These are phyloP conservation scores for Calonectria montana DNA, from an alignment of 2,329 filamentous ascomycete genomes.

Conservation along the genomic window DNA sequence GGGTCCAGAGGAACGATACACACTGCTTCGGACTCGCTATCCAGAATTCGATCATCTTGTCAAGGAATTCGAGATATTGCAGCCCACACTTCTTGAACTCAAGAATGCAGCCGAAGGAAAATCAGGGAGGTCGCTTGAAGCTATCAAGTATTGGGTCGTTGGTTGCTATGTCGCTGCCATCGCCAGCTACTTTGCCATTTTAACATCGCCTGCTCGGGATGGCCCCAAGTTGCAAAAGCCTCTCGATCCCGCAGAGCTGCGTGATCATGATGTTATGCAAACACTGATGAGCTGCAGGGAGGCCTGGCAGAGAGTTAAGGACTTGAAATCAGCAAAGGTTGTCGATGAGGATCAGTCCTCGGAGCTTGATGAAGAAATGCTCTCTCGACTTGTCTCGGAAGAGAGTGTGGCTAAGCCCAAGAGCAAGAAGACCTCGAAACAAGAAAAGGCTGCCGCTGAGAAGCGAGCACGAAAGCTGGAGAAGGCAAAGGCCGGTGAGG, in stretches of 20 bases:
- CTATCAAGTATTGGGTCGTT: constrained; percentile 82
- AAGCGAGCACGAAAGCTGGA: constrained; percentile 57
- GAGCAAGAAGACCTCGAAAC: constrained; percentile 46
- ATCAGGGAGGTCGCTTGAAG: constrained; percentile 64
- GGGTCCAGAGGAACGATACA: constrained; percentile 77
- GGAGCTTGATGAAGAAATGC: constrained; percentile 38
- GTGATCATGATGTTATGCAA: constrained; percentile 92
- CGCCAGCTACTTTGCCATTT: constrained; percentile 92
- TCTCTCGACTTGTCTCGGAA: constrained; percentile 38
- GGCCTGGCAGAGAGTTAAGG: constrained; percentile 81
- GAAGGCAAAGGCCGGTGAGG: constrained; percentile 73
- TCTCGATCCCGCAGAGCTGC: constrained; percentile 80
- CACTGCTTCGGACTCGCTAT: constrained; percentile 82
- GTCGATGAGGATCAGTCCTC: constrained; percentile 46
- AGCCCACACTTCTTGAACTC: constrained; percentile 71
- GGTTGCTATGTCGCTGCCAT: constrained; percentile 88
- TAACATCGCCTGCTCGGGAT: constrained; percentile 82
- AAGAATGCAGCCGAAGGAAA: constrained; percentile 68
- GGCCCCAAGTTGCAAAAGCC: constrained; percentile 65
- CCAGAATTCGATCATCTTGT: constrained; percentile 92
- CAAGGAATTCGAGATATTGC: constrained; percentile 81
- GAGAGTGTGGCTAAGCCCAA: constrained; percentile 43
- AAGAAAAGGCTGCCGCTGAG: constrained; percentile 49
- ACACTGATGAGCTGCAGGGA: constrained; percentile 82
- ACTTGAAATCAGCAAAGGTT: constrained; percentile 64